phyloP scores from a whole-genome alignment of 2,329 filamentous ascomycete species.

The Ustilaginoidea virens region DNA sequence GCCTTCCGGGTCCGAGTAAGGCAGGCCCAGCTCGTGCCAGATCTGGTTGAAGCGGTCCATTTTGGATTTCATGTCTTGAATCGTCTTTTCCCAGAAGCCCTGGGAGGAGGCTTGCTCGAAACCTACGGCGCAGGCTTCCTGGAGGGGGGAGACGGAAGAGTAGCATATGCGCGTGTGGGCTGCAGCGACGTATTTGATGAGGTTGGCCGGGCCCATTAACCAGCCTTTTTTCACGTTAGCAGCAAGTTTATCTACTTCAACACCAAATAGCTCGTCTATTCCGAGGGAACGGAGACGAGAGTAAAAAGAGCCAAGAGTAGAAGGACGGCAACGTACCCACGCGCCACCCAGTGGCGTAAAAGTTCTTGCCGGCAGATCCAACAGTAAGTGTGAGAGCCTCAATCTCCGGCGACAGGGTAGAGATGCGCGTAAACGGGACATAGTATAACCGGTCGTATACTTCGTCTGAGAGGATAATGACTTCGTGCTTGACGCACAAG shows the following conservation, averaged over 20 bases:
- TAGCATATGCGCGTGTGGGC: conserved; percentile 97
- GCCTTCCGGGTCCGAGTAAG: conserved; percentile 85
- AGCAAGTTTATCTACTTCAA: background rate
- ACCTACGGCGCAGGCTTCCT: conserved; percentile 86
- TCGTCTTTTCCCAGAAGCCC: conserved; percentile 76
- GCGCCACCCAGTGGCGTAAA: conserved; percentile 94
- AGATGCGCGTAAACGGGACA: conserved; percentile 83
- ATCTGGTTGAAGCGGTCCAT: conserved; percentile 75
- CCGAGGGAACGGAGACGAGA: background rate
- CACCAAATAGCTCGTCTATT: background rate
- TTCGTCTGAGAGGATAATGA: conserved; percentile 84
- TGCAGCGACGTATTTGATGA: conserved; percentile 82
- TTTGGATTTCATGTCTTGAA: conserved; percentile 79
- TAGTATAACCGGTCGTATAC: conserved; percentile 95
- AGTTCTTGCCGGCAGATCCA: conserved; percentile 93
- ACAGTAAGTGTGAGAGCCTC: conserved; percentile 82
- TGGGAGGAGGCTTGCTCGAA: conserved; percentile 78
- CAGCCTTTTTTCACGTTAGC: conserved; percentile 38
- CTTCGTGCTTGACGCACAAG: conserved; percentile 80
- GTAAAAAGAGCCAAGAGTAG: background rate
- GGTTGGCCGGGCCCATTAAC: conserved; percentile 74
- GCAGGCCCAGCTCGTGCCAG: conserved; percentile 59
- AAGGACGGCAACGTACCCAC: conserved; percentile 34
- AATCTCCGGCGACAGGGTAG: conserved; percentile 79
- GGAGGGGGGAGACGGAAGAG: conserved; percentile 79